Evolutionary conservation across 306 rosid genomes (phyloP), one percentile per base, ranked within the genome.

Genomic region (Lathyrus sativus): DNA sequence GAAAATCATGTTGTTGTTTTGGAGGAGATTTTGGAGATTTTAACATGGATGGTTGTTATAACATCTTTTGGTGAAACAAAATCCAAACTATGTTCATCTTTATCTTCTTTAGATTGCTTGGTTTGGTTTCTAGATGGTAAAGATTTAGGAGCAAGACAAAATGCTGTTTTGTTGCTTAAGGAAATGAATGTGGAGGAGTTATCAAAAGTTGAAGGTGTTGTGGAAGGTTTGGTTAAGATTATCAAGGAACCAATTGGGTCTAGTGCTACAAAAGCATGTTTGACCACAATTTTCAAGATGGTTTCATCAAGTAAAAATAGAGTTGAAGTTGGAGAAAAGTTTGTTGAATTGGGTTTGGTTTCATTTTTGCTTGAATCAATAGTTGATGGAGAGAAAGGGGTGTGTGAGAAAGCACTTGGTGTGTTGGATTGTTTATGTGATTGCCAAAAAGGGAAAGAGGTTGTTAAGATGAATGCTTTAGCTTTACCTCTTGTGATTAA

Each of bases 381-480:
- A 35, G 87, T 92, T 48, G 96, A 92, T n/a, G 86, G 80, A 4
- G 96, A 87, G 26, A 85, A 38, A 79, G 67, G 90, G 11, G 29
- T 75, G 0, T 63, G 81, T 26, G 98, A 92, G 66, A 85, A 82
- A 77, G 86, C 88, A 44, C 58, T 89, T 38, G 85, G 83, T 42
- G 85, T 89, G 33, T 77, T 89, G 75, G 89, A 88, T 70, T 68
- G 75, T 17, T 26, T 89, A n/a, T 87, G 92, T 62, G 88, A 89
- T 10, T 70, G 60, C 60, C 18, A 54, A 41, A 74, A 83, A 57
- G 98, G 92, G 50, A 85, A 75, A 51, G 82, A 74, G n/a, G 61
- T 60, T 70, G 82, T 77, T 0, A 77, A 73, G 14, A 60, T 42
- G 51, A 84, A 89, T 83, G 89, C 87, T 58, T 28, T 92, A 4